Evolutionary conservation across 495 filamentous ascomycete genomes (phyloP).

Genomic region (Bacidia rubella): DNA sequence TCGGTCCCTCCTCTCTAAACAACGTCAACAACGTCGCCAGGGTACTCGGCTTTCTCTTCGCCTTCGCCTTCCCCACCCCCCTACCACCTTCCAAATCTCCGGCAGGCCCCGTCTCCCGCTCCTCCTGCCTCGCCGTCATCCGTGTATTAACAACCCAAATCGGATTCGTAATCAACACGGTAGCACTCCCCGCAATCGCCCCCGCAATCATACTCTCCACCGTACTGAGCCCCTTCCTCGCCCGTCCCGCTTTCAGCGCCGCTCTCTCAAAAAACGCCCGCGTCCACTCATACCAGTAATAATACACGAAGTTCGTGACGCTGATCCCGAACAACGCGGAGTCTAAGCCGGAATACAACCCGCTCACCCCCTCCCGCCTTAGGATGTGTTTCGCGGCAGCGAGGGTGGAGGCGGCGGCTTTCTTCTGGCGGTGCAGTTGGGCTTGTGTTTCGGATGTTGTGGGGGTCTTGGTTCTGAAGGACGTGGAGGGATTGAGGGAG

Average conservation of each 20-base stretch:
- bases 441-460: background rate
- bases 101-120: conserved; percentile 32
- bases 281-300: conserved; percentile 99
- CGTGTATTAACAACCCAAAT: conserved; percentile 99
- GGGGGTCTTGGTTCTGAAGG: conserved; percentile 56
- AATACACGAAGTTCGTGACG: conserved; percentile 98
- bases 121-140: conserved; percentile 67
- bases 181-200: conserved; percentile 86
- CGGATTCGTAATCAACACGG: conserved; percentile 89
- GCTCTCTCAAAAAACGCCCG: conserved; percentile 77
- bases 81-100: background rate
- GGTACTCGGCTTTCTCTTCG: conserved; percentile 48
- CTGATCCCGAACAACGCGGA: conserved; percentile 93
- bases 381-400: conserved; percentile 78
- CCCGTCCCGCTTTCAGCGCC: conserved; percentile 57
- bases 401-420: conserved; percentile 67
- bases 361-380: conserved; percentile 73
- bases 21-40: conserved; percentile 65
- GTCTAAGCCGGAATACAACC: conserved; percentile 78
- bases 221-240: conserved; percentile 72
- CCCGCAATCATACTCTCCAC: conserved; percentile 87
- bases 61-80: conserved; percentile 18
- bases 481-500: background rate
- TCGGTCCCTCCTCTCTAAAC: conserved; percentile 64
- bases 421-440: conserved; percentile 46